Evolutionary conservation across 2,329 filamentous ascomycete genomes (phyloP), one percentile per base, ranked within the genome.

Genomic region (Neoarthrinium moseri): DNA sequence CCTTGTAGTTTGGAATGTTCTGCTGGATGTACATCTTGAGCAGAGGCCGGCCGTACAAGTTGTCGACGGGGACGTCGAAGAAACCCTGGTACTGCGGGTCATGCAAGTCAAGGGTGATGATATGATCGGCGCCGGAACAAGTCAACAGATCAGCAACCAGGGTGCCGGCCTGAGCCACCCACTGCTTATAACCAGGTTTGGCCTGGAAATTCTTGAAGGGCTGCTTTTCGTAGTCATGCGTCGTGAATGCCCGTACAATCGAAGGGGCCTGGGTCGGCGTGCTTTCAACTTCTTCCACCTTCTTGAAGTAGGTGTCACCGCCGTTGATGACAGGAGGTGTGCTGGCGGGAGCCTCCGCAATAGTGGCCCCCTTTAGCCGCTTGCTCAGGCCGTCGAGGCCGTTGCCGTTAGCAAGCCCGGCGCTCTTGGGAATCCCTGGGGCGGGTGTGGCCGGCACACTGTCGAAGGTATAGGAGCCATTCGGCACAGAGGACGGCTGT

Each of bases 61-160:
- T 99, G 72, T 99, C 94, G 43, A 99, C 94, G 2, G 94, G 94
- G 47, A 97, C 95, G 63, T 99, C 92, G 64, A 99, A 97, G 76
- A 96, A 99, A 45, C 94, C 94, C 69, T 99, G 94, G 63, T 97
- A 97, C 69, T 99, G 91, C 34, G 90, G 88, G 66, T 96, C 92
- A 65, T 94, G 90, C 42, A 99, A 79, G 63, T 99, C 94, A 88
- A 99, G 95, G 24, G 92, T 96, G 66, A 97, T 96, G 64, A 95
- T 86, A 49, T 97, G 94, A 66, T 99, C 92, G 36, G 94, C 91
- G 54, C 94, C 94, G 52, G 94, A 92, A 69, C 91, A 96, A 29
- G 91, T 96, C 55, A 99, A 77, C 33, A 99, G 81, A 65, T 97
- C 91, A 43, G 94, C 94, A 40, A 99, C 88, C 47, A 99, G 79